Evolutionary conservation across 371 early-diverging fungal genomes (phyloP).

Genomic region (Polyrhizophydium stewartii): DNA sequence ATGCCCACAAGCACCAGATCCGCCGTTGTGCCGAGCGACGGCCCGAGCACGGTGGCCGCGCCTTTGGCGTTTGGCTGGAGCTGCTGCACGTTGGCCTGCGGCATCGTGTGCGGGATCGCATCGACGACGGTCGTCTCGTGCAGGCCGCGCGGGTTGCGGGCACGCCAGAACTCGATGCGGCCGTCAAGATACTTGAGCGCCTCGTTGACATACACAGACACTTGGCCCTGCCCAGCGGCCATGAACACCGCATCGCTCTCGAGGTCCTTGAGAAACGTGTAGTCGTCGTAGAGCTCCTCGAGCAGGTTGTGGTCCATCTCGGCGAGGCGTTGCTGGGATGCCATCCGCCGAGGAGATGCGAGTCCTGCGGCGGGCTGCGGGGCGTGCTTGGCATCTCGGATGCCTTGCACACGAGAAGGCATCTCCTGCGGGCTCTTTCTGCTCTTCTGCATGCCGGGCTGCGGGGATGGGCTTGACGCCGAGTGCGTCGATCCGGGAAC

Average conservation of each 20-base stretch:
- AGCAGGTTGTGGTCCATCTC: constrained; percentile 38
- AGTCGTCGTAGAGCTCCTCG: constrained; percentile 49
- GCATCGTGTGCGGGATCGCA: not conserved
- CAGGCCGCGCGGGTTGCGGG: constrained; percentile 4
- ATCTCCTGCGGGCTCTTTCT: no score
- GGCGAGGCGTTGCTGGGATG: constrained; percentile 5
- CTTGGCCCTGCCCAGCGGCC: constrained; percentile 34
- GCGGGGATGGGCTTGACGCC: not conserved
- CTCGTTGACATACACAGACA: constrained; percentile 31
- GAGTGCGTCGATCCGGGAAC: not conserved
- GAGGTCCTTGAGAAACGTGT: constrained; percentile 38
- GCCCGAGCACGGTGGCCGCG: no score
- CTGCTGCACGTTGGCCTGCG: no score
- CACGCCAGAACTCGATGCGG: constrained; percentile 49
- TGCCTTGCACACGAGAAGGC: no score
- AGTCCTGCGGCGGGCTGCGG: not conserved
- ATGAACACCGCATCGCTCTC: constrained; percentile 35
- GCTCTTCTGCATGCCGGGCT: not conserved
- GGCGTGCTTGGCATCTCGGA: no score
- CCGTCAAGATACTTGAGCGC: constrained; percentile 40
- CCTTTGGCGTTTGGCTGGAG: no score
- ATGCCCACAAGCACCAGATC: no score
- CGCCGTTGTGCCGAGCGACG: no score
- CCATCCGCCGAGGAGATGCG: not conserved
- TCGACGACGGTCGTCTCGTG: constrained; percentile 9